Conservation (phyloP, 495 filamentous ascomycete genomes). For the Xylaria grammica region DNA sequence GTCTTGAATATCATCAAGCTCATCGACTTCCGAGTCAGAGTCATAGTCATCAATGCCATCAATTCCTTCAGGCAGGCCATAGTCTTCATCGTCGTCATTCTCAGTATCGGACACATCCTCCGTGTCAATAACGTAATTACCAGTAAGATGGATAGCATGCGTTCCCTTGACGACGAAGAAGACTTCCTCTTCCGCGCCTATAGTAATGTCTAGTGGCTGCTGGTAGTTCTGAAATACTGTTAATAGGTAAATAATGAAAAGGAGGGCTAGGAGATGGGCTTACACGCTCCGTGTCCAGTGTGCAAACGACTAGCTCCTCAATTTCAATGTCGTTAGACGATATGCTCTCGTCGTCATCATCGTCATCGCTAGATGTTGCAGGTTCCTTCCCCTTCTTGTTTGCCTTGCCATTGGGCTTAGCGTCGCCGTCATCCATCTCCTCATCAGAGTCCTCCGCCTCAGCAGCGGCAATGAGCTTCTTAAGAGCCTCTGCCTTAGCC, state of each 20-base stretch:
- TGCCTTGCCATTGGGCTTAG: constrained; percentile 59
- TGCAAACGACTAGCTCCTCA: constrained; percentile 92
- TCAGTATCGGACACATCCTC: constrained; percentile 63
- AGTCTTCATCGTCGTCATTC: constrained; percentile 73
- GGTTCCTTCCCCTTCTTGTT: constrained; percentile 83
- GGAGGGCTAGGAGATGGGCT: constrained; percentile 19
- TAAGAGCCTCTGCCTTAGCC: constrained; percentile 71
- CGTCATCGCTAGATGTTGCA: constrained; percentile 68
- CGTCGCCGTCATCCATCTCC: constrained; percentile 64
- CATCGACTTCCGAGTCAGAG: constrained; percentile 75
- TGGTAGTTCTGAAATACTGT: constrained; percentile 75
- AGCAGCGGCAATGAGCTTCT: constrained; percentile 73
- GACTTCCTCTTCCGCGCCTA: constrained; percentile 82
- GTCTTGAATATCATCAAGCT: constrained; percentile 81
- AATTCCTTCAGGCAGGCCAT: constrained; percentile 67
- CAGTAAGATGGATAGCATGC: constrained; percentile 87
- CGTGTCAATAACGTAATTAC: constrained; percentile 80
- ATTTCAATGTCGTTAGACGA: constrained; percentile 52
- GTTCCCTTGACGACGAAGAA: constrained; percentile 93
- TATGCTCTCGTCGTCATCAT: constrained; percentile 67
- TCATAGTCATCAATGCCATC: constrained; percentile 60
- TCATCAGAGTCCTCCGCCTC: constrained; percentile 58
- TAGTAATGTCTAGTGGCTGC: constrained; percentile 90
- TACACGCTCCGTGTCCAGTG: constrained; percentile 76
- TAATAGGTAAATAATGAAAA: constrained; percentile 29